Conservation (phyloP, 2,329 filamentous ascomycete species). For the Colletotrichum higginsianum region DNA sequence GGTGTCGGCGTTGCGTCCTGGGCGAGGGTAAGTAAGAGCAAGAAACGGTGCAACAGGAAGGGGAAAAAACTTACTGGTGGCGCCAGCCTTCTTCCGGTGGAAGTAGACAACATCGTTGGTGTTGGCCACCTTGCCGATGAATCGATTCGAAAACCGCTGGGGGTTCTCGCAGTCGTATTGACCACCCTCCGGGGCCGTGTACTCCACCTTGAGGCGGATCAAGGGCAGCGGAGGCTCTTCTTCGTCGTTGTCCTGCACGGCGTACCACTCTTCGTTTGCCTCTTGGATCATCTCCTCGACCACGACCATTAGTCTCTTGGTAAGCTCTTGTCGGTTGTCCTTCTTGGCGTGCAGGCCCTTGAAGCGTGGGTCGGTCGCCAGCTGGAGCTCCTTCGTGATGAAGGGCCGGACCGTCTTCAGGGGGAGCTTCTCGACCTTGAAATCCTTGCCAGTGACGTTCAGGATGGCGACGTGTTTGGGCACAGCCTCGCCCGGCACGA, state of each 20-base stretch:
- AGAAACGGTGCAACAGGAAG: background rate
- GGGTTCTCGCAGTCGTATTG: constrained; percentile 94
- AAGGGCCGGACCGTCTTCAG: constrained; percentile 94
- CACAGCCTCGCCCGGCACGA: constrained; percentile 90
- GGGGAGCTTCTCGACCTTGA: constrained; percentile 83
- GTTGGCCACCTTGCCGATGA: constrained; percentile 92
- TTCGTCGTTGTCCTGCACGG: constrained; percentile 77
- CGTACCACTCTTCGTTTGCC: constrained; percentile 85
- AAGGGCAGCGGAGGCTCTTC: constrained; percentile 81
- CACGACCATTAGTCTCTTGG: constrained; percentile 79
- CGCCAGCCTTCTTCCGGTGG: constrained; percentile 85
- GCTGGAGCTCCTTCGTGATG: constrained; percentile 84
- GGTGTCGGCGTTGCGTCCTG: constrained; percentile 61
- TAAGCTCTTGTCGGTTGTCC: constrained; percentile 87
- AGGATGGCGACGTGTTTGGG: constrained; percentile 92
- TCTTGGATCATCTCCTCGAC: constrained; percentile 91
- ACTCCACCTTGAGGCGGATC: constrained; percentile 92
- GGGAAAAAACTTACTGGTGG: constrained; percentile 57
- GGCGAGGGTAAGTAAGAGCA: background rate
- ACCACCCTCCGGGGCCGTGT: constrained; percentile 86
- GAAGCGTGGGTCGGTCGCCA: constrained; percentile 83
- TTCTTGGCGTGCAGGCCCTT: constrained; percentile 84
- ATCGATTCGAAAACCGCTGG: constrained; percentile 94
- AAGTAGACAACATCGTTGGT: constrained; percentile 95
- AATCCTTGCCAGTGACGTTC: constrained; percentile 86